Conservation (phyloP, 305 asterid genomes). For the Ilex paraguariensis region DNA sequence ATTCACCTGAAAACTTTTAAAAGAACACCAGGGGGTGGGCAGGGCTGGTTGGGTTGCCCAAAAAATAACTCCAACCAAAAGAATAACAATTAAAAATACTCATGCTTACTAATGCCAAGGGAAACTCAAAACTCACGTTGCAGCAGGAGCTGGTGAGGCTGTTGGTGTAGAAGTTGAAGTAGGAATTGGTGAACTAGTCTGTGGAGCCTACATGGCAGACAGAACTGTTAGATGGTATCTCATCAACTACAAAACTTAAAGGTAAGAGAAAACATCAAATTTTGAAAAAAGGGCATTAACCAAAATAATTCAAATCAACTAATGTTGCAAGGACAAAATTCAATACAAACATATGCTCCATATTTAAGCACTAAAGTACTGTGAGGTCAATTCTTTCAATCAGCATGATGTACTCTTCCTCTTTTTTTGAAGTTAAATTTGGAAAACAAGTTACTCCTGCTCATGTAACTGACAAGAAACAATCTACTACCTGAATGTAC, state of each 20-base stretch:
- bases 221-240: slow-evolving; percentile 9
- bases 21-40: slow-evolving; percentile 2
- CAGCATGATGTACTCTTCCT: no score
- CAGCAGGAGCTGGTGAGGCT: slow-evolving; percentile 29
- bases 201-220: slow-evolving; percentile 44
- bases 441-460: no score
- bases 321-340: no score
- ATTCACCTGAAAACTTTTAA: slow-evolving; percentile 5
- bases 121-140: slow-evolving; percentile 29
- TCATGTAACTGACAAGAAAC: no score
- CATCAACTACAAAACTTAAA: background rate
- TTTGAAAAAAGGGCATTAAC: background rate
- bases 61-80: background rate
- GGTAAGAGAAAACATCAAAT: no score
- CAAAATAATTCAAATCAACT: background rate
- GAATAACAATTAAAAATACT: background rate
- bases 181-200: slow-evolving; percentile 36
- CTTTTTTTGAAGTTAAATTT: no score
- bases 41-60: background rate
- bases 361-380: no score
- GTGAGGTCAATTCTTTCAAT: no score
- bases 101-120: background rate
- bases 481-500: no score
- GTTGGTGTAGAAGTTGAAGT: slow-evolving; percentile 37
- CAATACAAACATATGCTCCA: no score